phyloP scores from a whole-genome alignment of 768 basidiomycete species.

The Porpolomopsis calyptriformis region DNA sequence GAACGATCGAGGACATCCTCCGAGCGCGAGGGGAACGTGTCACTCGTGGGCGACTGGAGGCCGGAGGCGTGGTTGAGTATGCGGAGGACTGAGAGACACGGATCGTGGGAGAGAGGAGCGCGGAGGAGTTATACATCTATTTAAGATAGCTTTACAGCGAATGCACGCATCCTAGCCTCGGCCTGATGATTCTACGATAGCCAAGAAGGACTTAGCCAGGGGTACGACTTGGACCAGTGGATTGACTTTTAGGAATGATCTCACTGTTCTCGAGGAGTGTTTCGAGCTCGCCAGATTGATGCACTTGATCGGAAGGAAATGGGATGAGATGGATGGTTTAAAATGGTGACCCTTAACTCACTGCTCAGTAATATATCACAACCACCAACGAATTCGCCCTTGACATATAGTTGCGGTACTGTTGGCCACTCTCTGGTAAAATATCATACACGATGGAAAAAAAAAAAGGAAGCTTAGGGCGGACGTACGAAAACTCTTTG shows the following conservation, averaged over 20 bases:
- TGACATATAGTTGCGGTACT: slow-evolving; percentile 88
- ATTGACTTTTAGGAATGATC: slow-evolving; percentile 33
- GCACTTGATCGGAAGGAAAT: slow-evolving; percentile 48
- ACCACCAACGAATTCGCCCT: slow-evolving; percentile 93
- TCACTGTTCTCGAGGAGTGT: slow-evolving; percentile 61
- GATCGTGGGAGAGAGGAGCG: slow-evolving; percentile 20
- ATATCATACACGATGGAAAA: too few species aligned
- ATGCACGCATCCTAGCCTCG: too few species aligned
- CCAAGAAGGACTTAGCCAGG: too few species aligned
- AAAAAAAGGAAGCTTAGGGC: too few species aligned
- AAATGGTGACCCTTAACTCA: slow-evolving; percentile 37
- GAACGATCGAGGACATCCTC: slow-evolving; percentile 77
- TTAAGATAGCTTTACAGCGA: too few species aligned
- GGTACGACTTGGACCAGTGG: too few species aligned
- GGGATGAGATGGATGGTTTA: neutral
- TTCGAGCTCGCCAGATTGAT: slow-evolving; percentile 91
- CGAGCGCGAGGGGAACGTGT: slow-evolving; percentile 71
- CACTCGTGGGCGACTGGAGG: slow-evolving; percentile 36
- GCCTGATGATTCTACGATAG: too few species aligned
- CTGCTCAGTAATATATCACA: slow-evolving; percentile 91
- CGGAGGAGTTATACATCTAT: too few species aligned
- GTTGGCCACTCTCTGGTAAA: slow-evolving; percentile 87
- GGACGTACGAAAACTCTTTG: slow-evolving; percentile 96
- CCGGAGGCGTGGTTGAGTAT: slow-evolving; percentile 46
- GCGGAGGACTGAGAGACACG: slow-evolving; percentile 13